Conservation (phyloP, 768 basidiomycete genomes). For the Mycena vulgaris region DNA sequence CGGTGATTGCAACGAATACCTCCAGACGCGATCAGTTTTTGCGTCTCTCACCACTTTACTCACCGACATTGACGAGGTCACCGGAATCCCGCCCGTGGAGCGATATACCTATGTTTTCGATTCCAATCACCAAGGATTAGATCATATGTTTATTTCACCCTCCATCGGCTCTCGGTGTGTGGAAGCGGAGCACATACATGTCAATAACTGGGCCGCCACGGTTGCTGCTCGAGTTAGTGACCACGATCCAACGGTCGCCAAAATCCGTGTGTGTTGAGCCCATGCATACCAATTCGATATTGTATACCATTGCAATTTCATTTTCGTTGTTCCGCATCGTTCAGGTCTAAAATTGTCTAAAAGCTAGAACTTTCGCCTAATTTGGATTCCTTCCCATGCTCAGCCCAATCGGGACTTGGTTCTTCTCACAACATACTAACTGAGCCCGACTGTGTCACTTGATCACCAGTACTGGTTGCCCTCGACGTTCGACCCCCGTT, state of each 20-base stretch:
- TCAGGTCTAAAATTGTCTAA: too few relatives aligned
- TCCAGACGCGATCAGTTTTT: conserved; percentile 68
- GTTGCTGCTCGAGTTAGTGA: conserved; percentile 64
- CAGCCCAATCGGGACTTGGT: too few relatives aligned
- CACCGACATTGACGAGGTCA: conserved; percentile 67
- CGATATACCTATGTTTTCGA: conserved; percentile 76
- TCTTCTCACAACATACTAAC: too few relatives aligned
- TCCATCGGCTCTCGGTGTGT: conserved; percentile 59
- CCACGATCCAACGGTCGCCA: conserved; percentile 73
- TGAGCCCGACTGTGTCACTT: too few relatives aligned
- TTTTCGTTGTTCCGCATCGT: too few relatives aligned
- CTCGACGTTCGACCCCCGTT: not conserved
- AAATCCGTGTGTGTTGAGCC: conserved; percentile 63
- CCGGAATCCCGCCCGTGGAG: conserved; percentile 62
- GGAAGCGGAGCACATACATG: conserved; percentile 71
- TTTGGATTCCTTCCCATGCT: too few relatives aligned
- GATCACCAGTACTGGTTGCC: too few relatives aligned
- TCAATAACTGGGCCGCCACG: conserved; percentile 70
- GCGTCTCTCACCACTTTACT: conserved; percentile 58
- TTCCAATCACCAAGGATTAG: conserved; percentile 71
- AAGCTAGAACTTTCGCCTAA: too few relatives aligned
- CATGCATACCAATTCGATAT: too few relatives aligned
- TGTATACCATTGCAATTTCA: too few relatives aligned
- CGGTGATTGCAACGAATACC: conserved; percentile 76
- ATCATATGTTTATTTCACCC: conserved; percentile 69